phyloP scores from a whole-genome alignment of 148 eudicot species.

The Beta vulgaris region DNA sequence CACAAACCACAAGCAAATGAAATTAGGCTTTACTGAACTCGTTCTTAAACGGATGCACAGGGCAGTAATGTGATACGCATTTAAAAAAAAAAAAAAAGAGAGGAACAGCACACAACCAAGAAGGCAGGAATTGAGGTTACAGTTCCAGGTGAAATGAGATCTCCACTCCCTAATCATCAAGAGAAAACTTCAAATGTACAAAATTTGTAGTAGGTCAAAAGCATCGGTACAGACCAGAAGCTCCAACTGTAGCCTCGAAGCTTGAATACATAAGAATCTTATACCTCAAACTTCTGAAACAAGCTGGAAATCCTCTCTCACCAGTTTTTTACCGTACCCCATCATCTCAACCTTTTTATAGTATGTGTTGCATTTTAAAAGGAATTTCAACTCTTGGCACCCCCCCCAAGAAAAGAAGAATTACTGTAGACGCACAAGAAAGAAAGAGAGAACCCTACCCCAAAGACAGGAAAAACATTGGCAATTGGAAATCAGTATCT shows the following conservation, averaged over 20 bases:
- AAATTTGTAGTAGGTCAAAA: neutral
- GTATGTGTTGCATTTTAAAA: too few species aligned
- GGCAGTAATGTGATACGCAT: neutral
- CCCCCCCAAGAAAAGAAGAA: too few species aligned
- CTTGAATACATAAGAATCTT: neutral
- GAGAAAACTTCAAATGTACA: neutral
- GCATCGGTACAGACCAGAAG: neutral
- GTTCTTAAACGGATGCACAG: neutral
- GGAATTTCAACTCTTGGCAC: too few species aligned
- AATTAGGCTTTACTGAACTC: neutral
- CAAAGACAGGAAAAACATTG: too few species aligned
- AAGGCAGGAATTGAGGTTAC: neutral
- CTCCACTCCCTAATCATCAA: neutral
- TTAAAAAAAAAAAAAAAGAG: too few species aligned
- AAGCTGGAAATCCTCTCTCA: neutral
- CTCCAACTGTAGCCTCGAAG: conserved; percentile 2
- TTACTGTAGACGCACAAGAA: too few species aligned
- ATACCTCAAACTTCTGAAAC: neutral
- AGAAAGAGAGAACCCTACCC: too few species aligned
- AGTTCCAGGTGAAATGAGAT: neutral
- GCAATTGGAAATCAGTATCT: too few species aligned
- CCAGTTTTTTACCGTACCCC: too few species aligned
- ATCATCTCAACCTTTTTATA: too few species aligned
- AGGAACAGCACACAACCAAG: neutral
- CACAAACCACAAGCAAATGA: too few species aligned